A percentile compares a stretch with the other conserved stretches of the same genome.
phyloP scores from a whole-genome alignment of 805 yeast genomes.

The Candida ovalis region DNA sequence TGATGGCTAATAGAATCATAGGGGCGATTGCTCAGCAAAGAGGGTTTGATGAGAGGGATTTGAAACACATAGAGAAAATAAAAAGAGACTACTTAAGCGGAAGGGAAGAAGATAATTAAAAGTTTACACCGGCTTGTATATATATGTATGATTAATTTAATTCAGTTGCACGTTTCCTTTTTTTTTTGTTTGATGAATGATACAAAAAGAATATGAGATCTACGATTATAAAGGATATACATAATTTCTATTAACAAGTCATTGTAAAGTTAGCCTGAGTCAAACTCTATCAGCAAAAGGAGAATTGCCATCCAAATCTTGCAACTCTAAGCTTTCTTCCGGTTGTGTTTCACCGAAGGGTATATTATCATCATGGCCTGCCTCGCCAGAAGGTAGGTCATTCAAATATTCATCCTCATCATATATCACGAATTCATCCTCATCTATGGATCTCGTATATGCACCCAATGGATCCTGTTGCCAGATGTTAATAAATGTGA shows the following conservation, averaged over 20 bases:
- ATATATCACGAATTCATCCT: constrained; percentile 13
- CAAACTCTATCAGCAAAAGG: background rate
- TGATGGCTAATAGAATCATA: constrained; percentile 61
- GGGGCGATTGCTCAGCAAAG: constrained; percentile 48
- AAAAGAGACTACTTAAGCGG: constrained; percentile 19
- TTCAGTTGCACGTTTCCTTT: background rate
- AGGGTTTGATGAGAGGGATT: constrained; percentile 42
- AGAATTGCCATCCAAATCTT: constrained; percentile 7
- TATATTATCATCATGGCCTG: constrained; percentile 7
- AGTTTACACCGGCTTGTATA: background rate
- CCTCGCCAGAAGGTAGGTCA: constrained; percentile 3
- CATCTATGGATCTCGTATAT: background rate
- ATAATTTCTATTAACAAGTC: background rate
- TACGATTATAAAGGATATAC: background rate
- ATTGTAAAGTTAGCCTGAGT: background rate
- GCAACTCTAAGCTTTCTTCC: constrained; percentile 13
- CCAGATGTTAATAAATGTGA: constrained; percentile 8
- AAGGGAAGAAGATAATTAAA: background rate
- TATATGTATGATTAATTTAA: background rate
- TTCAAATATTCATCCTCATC: constrained; percentile 15
- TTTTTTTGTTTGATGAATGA: background rate
- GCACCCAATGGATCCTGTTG: constrained; percentile 21
- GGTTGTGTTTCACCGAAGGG: constrained; percentile 1
- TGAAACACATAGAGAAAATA: constrained; percentile 28
- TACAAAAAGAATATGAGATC: background rate